phyloP scores from a whole-genome alignment of 1,284 basidiomycete species.

The Gomphus bonarii region DNA sequence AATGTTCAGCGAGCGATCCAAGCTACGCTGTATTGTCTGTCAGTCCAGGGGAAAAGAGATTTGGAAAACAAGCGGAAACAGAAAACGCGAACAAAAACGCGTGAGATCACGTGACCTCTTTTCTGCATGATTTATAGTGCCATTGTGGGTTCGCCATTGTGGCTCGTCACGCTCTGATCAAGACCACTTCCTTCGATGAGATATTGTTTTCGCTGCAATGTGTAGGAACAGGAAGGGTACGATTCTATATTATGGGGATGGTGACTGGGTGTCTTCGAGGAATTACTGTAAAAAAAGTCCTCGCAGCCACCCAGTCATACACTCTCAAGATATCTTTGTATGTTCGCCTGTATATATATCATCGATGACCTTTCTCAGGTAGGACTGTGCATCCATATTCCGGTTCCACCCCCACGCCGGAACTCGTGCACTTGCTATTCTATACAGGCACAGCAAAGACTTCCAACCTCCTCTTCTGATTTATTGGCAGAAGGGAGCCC shows the following conservation, averaged over 20 bases:
- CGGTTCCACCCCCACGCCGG: not conserved
- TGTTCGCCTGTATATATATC: not conserved
- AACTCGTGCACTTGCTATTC: too few species aligned
- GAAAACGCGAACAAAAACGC: not conserved
- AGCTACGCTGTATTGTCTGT: too few species aligned
- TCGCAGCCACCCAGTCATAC: not conserved
- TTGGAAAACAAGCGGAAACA: not conserved
- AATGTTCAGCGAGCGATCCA: too few species aligned
- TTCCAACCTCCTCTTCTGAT: not conserved
- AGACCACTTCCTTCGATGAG: too few species aligned
- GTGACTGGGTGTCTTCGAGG: not conserved
- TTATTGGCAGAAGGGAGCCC: not conserved
- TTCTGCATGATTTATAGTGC: too few species aligned
- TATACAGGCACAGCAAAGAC: too few species aligned
- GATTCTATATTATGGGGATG: not conserved
- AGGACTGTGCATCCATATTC: not conserved
- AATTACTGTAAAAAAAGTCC: not conserved
- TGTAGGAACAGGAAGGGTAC: not conserved
- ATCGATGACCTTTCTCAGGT: not conserved
- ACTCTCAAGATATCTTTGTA: not conserved
- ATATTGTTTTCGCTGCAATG: not conserved
- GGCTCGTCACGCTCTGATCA: too few species aligned
- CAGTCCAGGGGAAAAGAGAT: too few species aligned
- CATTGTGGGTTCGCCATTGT: too few species aligned
- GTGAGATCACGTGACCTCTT: conserved; percentile 1